Evolutionary conservation across 768 basidiomycete genomes (phyloP).

Genomic region (Trametes cingulata): DNA sequence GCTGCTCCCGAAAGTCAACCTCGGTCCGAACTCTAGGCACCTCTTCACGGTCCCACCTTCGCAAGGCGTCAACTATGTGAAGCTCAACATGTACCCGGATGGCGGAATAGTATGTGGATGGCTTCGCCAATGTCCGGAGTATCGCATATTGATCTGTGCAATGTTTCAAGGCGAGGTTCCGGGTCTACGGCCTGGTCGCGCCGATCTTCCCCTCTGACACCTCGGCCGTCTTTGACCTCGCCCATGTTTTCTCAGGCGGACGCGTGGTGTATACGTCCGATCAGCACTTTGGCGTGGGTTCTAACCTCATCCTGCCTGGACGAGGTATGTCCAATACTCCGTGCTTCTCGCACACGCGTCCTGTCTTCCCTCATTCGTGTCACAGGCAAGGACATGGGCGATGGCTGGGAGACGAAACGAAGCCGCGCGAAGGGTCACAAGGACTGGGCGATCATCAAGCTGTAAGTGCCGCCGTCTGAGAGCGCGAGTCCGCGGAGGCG

Average conservation of each 20-base stretch:
- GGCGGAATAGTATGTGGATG: constrained; percentile 81
- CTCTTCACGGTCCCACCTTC: constrained; percentile 73
- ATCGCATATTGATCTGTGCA: background rate
- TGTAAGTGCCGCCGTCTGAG: constrained; percentile 51
- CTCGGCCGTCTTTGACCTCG: constrained; percentile 71
- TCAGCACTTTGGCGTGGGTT: constrained; percentile 92
- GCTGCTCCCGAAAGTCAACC: constrained; percentile 69
- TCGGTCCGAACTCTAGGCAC: constrained; percentile 87
- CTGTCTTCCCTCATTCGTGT: background rate
- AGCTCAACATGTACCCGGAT: constrained; percentile 94
- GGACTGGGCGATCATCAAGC: constrained; percentile 88
- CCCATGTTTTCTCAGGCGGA: constrained; percentile 89
- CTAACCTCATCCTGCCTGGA: constrained; percentile 90
- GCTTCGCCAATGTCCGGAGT: no score
- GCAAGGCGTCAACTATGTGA: constrained; percentile 69
- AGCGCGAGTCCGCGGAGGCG: background rate
- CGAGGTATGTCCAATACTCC: constrained; percentile 49
- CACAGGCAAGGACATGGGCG: constrained; percentile 88
- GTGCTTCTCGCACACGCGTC: constrained; percentile 1
- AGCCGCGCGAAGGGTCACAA: constrained; percentile 78
- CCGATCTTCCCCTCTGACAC: constrained; percentile 58
- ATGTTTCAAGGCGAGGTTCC: constrained; percentile 75
- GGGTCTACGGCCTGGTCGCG: constrained; percentile 81
- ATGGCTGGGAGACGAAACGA: constrained; percentile 98
- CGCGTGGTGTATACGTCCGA: constrained; percentile 84